These are phyloP conservation scores for Pythium folliculosum DNA, from an alignment of 352 stramenopile species.

Conservation along the genomic window DNA sequence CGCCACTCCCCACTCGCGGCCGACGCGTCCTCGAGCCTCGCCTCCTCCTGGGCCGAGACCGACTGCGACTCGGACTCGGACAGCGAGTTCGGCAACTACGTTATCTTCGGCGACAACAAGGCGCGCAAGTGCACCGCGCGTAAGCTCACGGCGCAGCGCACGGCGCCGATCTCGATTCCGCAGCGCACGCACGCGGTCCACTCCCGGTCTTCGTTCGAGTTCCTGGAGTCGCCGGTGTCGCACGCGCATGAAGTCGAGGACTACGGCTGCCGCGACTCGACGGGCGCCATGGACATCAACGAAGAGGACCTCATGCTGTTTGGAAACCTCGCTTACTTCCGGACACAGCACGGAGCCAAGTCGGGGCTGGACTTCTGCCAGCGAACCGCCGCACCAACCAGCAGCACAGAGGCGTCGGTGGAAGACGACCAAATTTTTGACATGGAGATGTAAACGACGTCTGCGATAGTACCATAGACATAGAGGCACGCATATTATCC, in stretches of 20 bases:
- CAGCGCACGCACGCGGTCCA: constrained; percentile 21
- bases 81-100: constrained; percentile 26
- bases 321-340: constrained; percentile 69
- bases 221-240: constrained; percentile 17
- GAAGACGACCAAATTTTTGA: constrained; percentile 69
- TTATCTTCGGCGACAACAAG: constrained; percentile 25
- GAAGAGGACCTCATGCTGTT: constrained; percentile 68
- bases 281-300: constrained; percentile 39
- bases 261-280: constrained; percentile 1
- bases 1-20: background rate
- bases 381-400: constrained; percentile 1
- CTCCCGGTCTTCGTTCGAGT: constrained; percentile 23
- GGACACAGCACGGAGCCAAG: constrained; percentile 45
- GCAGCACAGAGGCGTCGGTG: constrained; percentile 6
- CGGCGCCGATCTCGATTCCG: constrained; percentile 61
- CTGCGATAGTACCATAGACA: constrained; percentile 18
- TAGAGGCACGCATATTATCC: constrained; percentile 14
- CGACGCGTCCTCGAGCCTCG: constrained; percentile 22
- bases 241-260: background rate
- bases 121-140: constrained; percentile 13
- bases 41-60: constrained; percentile 66
- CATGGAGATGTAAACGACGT: constrained; percentile 57
- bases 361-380: constrained; percentile 12
- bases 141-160: constrained; percentile 35
- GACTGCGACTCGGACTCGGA: constrained; percentile 54